Percentiles rank a stretch among this genome's conserved stretches.
Conservation (phyloP, 192 early-diverging fungal species). For the Diversispora epigaea region DNA sequence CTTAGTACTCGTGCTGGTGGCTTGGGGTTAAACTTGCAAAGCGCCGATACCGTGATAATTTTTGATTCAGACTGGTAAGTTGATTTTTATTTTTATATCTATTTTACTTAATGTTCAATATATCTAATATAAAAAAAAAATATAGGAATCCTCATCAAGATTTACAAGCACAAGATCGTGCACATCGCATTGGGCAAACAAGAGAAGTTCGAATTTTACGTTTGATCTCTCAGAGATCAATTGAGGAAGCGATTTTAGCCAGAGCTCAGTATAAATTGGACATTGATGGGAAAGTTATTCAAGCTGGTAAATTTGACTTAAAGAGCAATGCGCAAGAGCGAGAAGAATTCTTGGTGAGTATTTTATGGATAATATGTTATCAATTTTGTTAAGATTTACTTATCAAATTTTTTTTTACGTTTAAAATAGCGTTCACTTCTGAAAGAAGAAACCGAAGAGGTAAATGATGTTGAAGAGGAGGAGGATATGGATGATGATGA, state of each 20-base stretch:
- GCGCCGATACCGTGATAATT: constrained; percentile 97
- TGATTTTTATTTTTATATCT: not conserved
- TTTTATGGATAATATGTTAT: not conserved
- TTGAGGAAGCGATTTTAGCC: constrained; percentile 92
- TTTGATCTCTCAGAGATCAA: constrained; percentile 84
- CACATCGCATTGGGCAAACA: constrained; percentile 98
- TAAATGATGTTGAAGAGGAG: constrained; percentile 65
- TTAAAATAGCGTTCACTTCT: constrained; percentile 64
- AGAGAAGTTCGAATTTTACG: constrained; percentile 96
- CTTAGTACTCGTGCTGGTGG: constrained; percentile 95
- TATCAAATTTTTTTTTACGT: constrained; percentile 9
- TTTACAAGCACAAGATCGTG: constrained; percentile 98
- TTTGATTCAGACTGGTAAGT: constrained; percentile 95
- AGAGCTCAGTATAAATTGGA: constrained; percentile 94
- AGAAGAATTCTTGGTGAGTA: constrained; percentile 72
- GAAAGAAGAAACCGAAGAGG: constrained; percentile 78
- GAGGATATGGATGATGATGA: constrained; percentile 82
- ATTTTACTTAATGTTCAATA: not conserved
- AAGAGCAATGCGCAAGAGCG: constrained; percentile 92
- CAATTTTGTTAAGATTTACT: not conserved
- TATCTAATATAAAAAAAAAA: not conserved
- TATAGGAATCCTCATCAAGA: constrained; percentile 92
- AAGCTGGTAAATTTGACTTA: constrained; percentile 99
- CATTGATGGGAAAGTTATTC: constrained; percentile 98
- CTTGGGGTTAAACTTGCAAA: constrained; percentile 40